Evolutionary conservation across 768 basidiomycete species (phyloP).

Genomic region (Fibroporia radiculosa): DNA sequence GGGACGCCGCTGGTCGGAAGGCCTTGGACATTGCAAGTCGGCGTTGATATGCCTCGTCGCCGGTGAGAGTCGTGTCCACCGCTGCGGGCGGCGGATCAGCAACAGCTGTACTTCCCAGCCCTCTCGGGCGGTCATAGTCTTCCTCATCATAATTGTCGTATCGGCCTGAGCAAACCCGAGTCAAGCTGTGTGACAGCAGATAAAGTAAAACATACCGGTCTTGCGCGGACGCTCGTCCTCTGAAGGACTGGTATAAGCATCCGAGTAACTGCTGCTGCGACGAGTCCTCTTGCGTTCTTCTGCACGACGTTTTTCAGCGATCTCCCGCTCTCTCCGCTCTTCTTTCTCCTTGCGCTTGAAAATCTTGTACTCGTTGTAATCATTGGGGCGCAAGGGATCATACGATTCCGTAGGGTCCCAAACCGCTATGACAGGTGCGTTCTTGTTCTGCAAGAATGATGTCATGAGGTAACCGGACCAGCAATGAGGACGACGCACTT

Average conservation of each 20-base stretch:
- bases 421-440: constrained; percentile 38
- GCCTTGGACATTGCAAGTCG: constrained; percentile 61
- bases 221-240: constrained; percentile 63
- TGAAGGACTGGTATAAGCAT: constrained; percentile 55
- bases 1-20: constrained; percentile 10
- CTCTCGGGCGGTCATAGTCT: constrained; percentile 36
- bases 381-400: constrained; percentile 78
- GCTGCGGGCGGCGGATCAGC: constrained; percentile 25
- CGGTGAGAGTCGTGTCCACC: constrained; percentile 43
- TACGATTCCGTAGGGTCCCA: constrained; percentile 82
- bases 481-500: constrained; percentile 34
- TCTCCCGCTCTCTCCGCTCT: constrained; percentile 58
- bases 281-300: constrained; percentile 45
- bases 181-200: neutral
- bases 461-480: constrained; percentile 1
- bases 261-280: constrained; percentile 51
- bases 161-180: constrained; percentile 24
- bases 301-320: constrained; percentile 29
- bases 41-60: constrained; percentile 76
- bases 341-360: constrained; percentile 74
- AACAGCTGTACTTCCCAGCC: constrained; percentile 17
- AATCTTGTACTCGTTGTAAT: constrained; percentile 81
- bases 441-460: constrained; percentile 44
- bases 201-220: constrained; percentile 38
- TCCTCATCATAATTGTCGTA: constrained; percentile 45